phyloP scores from a whole-genome alignment of 2,329 filamentous ascomycete genomes.

The Arthrobotrys sinensis region DNA sequence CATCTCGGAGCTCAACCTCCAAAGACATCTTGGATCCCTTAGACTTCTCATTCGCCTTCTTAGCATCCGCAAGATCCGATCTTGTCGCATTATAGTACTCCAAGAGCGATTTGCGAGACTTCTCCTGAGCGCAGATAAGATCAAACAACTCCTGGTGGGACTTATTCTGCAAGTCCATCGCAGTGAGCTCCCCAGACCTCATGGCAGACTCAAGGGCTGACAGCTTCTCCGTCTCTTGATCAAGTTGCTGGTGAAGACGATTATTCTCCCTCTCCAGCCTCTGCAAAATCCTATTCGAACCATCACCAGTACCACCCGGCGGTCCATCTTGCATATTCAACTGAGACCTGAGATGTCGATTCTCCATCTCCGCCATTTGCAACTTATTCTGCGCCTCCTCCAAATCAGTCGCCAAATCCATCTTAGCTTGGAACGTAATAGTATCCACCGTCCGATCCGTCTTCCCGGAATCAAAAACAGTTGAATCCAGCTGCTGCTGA shows the following conservation, averaged over 20 bases:
- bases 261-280: constrained; percentile 94
- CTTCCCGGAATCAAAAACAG: constrained; percentile 79
- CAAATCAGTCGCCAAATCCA: constrained; percentile 90
- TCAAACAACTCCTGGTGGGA: constrained; percentile 96
- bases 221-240: constrained; percentile 93
- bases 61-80: constrained; percentile 86
- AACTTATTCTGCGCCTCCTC: constrained; percentile 95
- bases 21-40: constrained; percentile 83
- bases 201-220: constrained; percentile 90
- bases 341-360: constrained; percentile 90
- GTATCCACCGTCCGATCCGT: constrained; percentile 90
- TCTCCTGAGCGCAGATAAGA: constrained; percentile 91
- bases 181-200: constrained; percentile 85
- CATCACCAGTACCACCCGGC: constrained; percentile 76
- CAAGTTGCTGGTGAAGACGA: constrained; percentile 91
- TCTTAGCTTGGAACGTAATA: constrained; percentile 85
- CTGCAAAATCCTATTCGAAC: constrained; percentile 84
- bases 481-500: constrained; percentile 71
- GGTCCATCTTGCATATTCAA: constrained; percentile 71
- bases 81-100: constrained; percentile 89
- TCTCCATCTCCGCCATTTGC: constrained; percentile 94
- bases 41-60: constrained; percentile 87
- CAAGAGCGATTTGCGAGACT: constrained; percentile 84
- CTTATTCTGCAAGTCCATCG: constrained; percentile 91
- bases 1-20: constrained; percentile 89